phyloP scores from a whole-genome alignment of 805 yeast species.

The Spathaspora sp. region DNA sequence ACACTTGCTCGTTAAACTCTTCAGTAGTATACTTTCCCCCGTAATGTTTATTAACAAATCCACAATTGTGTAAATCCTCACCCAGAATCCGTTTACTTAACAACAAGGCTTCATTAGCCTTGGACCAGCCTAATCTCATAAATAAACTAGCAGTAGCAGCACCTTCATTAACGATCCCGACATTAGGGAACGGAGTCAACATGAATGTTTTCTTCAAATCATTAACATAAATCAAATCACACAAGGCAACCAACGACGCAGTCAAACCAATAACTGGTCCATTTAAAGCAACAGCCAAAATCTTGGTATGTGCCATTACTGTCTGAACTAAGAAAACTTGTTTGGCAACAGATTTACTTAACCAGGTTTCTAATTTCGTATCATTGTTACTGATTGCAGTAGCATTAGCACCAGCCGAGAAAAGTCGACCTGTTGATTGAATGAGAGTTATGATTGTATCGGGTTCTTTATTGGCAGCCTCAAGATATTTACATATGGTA shows the following conservation, averaged over 20 bases:
- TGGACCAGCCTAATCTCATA: slow-evolving; percentile 65
- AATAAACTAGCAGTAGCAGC: slow-evolving; percentile 66
- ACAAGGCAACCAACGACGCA: slow-evolving; percentile 65
- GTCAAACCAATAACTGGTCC: slow-evolving; percentile 86
- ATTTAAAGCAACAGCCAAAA: slow-evolving; percentile 69
- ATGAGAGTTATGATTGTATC: slow-evolving; percentile 62
- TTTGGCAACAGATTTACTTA: slow-evolving; percentile 57
- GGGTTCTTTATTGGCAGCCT: slow-evolving; percentile 59
- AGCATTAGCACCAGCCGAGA: slow-evolving; percentile 78
- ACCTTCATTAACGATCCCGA: slow-evolving; percentile 83
- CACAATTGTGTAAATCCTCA: slow-evolving; percentile 49
- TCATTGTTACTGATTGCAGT: slow-evolving; percentile 26
- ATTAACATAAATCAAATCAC: slow-evolving; percentile 63
- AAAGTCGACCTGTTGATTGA: slow-evolving; percentile 68
- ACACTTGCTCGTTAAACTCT: slow-evolving; percentile 43
- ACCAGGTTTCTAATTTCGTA: slow-evolving; percentile 44
- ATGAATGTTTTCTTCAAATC: slow-evolving; percentile 54
- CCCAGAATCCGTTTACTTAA: slow-evolving; percentile 63
- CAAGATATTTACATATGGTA: slow-evolving; percentile 53
- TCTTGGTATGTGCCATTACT: slow-evolving; percentile 65
- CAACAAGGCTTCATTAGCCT: slow-evolving; percentile 68
- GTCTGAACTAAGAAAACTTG: slow-evolving; percentile 66
- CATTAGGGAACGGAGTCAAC: slow-evolving; percentile 75
- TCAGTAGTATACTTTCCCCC: slow-evolving; percentile 30
- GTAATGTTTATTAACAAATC: slow-evolving; percentile 60